Evolutionary conservation across 1,284 basidiomycete species (phyloP).

Genomic region (Coniophora puteana): DNA sequence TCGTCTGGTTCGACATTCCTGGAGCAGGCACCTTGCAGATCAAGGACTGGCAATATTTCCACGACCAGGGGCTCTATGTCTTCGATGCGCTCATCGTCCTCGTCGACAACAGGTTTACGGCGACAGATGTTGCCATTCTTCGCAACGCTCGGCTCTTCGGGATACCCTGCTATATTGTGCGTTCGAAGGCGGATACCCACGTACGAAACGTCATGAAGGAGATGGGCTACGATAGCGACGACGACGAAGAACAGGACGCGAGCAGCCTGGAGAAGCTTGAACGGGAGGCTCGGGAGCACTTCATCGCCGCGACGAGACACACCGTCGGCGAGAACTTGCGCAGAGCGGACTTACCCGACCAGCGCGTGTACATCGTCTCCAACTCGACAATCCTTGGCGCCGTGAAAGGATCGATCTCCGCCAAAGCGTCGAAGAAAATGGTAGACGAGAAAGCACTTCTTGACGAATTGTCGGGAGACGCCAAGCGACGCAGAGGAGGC

Average conservation of each 20-base stretch:
- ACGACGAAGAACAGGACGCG: constrained; percentile 6
- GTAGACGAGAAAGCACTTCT: no score
- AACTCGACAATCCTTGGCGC: constrained; percentile 9
- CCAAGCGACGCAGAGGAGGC: no score
- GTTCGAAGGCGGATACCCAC: constrained; percentile 14
- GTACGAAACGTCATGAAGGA: constrained; percentile 14
- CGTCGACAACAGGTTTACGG: constrained; percentile 15
- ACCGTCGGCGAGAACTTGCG: constrained; percentile 18
- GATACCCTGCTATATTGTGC: constrained; percentile 16
- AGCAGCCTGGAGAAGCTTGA: constrained; percentile 3
- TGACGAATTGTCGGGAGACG: no score
- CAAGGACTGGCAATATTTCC: constrained; percentile 16
- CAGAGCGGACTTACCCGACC: constrained; percentile 15
- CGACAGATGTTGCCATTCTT: constrained; percentile 14
- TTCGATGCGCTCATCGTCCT: constrained; percentile 14
- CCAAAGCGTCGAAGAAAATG: no score
- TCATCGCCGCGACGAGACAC: constrained; percentile 13
- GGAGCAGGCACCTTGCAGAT: constrained; percentile 15
- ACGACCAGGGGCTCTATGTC: constrained; percentile 15
- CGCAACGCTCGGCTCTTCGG: constrained; percentile 12
- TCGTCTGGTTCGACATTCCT: constrained; percentile 16
- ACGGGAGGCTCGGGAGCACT: constrained; percentile 9
- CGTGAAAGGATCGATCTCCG: no score
- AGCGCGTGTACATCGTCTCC: constrained; percentile 20
- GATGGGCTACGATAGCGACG: constrained; percentile 16